Conservation (phyloP, 2,329 filamentous ascomycete species). For the Calonectria pauciramosa region DNA sequence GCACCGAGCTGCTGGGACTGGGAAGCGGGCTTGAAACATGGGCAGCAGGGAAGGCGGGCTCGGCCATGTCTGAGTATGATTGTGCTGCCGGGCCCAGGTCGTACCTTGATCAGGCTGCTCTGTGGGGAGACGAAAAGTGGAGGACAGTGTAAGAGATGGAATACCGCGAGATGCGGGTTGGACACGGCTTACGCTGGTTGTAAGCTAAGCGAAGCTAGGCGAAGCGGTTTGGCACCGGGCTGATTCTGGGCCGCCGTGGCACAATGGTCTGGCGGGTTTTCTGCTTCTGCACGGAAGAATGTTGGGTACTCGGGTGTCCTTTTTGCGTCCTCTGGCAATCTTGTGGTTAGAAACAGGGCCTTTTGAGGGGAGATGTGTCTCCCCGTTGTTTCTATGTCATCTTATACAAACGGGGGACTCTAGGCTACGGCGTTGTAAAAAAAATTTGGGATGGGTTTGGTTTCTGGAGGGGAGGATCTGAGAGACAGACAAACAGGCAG, state of each 20-base stretch:
- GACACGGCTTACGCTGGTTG: slow-evolving; percentile 31
- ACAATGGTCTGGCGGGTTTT: slow-evolving; percentile 8
- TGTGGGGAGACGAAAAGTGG: not conserved
- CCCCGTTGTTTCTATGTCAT: slow-evolving; percentile 4
- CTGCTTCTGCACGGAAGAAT: slow-evolving; percentile 6
- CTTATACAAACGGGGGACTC: slow-evolving; percentile 6
- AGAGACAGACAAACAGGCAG: not conserved
- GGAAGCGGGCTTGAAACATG: slow-evolving; percentile 10
- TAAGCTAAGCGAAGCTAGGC: slow-evolving; percentile 17
- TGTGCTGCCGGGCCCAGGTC: not conserved
- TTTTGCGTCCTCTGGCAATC: slow-evolving; percentile 7
- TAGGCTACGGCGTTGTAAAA: slow-evolving; percentile 30
- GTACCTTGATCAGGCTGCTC: not conserved
- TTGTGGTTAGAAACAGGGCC: not conserved
- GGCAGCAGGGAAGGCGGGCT: not conserved
- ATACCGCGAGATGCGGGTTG: slow-evolving; percentile 20
- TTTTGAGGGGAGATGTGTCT: not conserved
- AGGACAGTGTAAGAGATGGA: slow-evolving; percentile 21
- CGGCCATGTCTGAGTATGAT: not conserved
- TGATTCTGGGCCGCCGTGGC: slow-evolving; percentile 1
- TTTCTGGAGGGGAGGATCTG: not conserved
- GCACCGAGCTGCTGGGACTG: slow-evolving; percentile 40
- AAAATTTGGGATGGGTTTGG: slow-evolving; percentile 23
- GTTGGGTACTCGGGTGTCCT: slow-evolving; percentile 22
- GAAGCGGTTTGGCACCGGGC: slow-evolving; percentile 13